Percentiles rank a stretch among this genome's conserved stretches.
These are phyloP conservation scores for Dioscorea zingiberensis DNA, from an alignment of 106 monocot genomes.

Conservation along the genomic window DNA sequence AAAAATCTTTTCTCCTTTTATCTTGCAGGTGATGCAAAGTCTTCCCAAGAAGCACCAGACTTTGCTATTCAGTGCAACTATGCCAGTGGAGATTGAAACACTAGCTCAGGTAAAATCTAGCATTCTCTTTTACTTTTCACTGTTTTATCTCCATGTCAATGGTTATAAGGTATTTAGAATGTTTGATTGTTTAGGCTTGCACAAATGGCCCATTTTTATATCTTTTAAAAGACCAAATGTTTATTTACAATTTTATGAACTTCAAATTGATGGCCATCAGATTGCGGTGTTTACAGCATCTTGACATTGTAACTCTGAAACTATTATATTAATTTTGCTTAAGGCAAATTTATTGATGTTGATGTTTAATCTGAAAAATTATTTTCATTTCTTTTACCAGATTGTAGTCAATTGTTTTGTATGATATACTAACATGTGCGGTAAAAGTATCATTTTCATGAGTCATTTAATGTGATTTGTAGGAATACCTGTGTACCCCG, in stretches of 20 bases:
- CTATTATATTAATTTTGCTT: too few relatives aligned
- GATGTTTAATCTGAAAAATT: too few relatives aligned
- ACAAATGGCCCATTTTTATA: not conserved
- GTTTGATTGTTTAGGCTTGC: too few relatives aligned
- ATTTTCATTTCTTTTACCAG: too few relatives aligned
- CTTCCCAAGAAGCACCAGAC: constrained; percentile 63
- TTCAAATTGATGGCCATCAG: not conserved
- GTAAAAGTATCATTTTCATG: too few relatives aligned
- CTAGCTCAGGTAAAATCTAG: constrained; percentile 44
- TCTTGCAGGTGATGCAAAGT: constrained; percentile 43
- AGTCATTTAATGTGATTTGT: not conserved
- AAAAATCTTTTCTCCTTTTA: not conserved
- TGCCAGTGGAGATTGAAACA: constrained; percentile 57
- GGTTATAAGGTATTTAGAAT: too few relatives aligned
- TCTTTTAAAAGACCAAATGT: not conserved
- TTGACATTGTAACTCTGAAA: too few relatives aligned
- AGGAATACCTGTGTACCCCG: constrained; percentile 51
- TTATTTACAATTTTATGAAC: not conserved
- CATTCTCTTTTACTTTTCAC: not conserved
- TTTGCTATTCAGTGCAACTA: constrained; percentile 62
- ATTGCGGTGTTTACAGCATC: too few relatives aligned
- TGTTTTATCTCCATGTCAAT: too few relatives aligned
- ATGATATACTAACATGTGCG: too few relatives aligned
- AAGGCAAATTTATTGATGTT: too few relatives aligned
- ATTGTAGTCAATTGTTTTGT: too few relatives aligned